phyloP scores from a whole-genome alignment of 1,284 basidiomycete species.

The Ganoderma sinense region DNA sequence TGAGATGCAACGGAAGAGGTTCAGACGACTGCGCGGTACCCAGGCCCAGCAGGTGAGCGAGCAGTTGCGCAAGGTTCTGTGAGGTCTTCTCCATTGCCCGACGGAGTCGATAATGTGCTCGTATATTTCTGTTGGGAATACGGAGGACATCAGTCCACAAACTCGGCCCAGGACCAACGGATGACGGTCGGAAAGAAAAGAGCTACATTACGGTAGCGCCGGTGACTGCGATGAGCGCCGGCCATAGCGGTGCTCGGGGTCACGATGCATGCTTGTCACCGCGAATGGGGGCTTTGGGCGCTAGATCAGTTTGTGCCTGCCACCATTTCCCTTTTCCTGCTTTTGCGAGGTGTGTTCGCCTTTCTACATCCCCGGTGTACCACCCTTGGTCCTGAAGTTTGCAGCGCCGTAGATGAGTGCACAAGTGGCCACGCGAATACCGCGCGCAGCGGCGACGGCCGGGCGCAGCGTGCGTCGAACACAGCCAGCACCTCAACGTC shows the following conservation, averaged over 20 bases:
- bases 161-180: background rate
- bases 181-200: background rate
- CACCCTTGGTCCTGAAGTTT: background rate
- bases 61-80: conserved; percentile 24
- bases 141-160: background rate
- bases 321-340: background rate
- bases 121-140: conserved; percentile 29
- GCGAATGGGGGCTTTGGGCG: background rate
- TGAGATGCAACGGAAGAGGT: conserved; percentile 28
- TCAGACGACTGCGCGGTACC: conserved; percentile 24
- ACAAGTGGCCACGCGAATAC: conserved; percentile 24
- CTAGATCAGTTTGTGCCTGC: conserved; percentile 2
- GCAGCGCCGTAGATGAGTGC: conserved; percentile 33
- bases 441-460: conserved; percentile 29
- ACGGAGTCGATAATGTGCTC: conserved; percentile 33
- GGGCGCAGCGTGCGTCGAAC: conserved; percentile 37
- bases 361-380: background rate
- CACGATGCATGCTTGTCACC: background rate
- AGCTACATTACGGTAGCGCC: no score
- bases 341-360: background rate
- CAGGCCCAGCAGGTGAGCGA: conserved; percentile 31
- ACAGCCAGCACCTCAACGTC: conserved; percentile 39
- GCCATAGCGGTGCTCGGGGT: background rate
- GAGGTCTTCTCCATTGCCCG: conserved; percentile 12
- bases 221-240: background rate